Conservation (phyloP, 257 asterid species). For the Solanum neorickii region DNA sequence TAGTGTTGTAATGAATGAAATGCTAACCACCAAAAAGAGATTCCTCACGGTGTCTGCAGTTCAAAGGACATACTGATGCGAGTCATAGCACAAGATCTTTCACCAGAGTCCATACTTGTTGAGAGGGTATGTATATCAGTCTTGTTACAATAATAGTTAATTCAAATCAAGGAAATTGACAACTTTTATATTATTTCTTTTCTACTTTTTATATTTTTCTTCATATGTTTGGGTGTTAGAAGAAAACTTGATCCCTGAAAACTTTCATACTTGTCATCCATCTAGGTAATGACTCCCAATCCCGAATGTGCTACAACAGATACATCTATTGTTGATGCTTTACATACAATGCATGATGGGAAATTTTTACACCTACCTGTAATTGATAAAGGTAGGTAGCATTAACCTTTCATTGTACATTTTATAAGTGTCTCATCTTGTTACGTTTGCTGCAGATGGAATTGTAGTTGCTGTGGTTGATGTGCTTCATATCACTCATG, state of each 20-base stretch:
- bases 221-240: not conserved
- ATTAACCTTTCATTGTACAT: not conserved
- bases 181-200: not conserved
- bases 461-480: slow-evolving; percentile 66
- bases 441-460: slow-evolving; percentile 49
- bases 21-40: not conserved
- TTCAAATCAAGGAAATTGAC: not conserved
- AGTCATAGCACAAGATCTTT: not conserved
- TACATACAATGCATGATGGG: slow-evolving; percentile 93
- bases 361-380: slow-evolving; percentile 85
- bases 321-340: slow-evolving; percentile 86
- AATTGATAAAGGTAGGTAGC: slow-evolving; percentile 82
- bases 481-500: slow-evolving; percentile 84
- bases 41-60: not conserved
- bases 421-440: not conserved
- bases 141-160: not conserved
- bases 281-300: slow-evolving; percentile 84
- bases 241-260: not conserved
- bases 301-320: slow-evolving; percentile 87
- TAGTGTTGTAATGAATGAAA: not conserved
- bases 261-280: not conserved
- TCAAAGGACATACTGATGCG: not conserved
- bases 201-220: not conserved
- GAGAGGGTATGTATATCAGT: not conserved
- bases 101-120: not conserved